Conservation (phyloP, 2,329 filamentous ascomycete genomes). For the Juglanconis oblonga region DNA sequence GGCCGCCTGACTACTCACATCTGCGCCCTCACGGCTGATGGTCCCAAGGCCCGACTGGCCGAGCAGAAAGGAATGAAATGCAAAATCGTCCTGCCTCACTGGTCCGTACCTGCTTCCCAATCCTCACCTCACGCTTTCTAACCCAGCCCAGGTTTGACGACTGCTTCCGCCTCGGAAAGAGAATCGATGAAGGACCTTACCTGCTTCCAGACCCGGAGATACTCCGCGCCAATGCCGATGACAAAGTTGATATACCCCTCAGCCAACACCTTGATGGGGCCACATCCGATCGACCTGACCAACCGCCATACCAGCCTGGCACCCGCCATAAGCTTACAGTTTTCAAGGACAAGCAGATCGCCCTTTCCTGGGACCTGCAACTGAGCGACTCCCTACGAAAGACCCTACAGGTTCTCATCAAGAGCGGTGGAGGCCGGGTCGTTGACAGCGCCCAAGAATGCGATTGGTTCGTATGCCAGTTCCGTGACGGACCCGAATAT, state of each 20-base stretch:
- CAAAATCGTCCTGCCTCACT: constrained; percentile 90
- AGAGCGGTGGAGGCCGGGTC: constrained; percentile 66
- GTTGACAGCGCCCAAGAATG: constrained; percentile 65
- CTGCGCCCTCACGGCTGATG: constrained; percentile 74
- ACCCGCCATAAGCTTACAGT: constrained; percentile 60
- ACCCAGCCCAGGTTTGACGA: constrained; percentile 75
- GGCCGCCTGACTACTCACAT: constrained; percentile 81
- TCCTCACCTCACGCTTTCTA: background rate
- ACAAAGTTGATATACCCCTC: constrained; percentile 52
- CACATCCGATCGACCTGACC: constrained; percentile 44
- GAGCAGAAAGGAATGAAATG: constrained; percentile 63
- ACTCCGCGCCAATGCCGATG: constrained; percentile 56
- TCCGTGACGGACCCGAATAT: constrained; percentile 78
- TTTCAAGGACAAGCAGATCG: constrained; percentile 74
- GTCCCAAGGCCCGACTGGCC: constrained; percentile 66
- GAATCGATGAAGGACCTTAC: constrained; percentile 87
- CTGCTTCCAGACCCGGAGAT: constrained; percentile 82
- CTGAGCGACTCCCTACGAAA: constrained; percentile 64
- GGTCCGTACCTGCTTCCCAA: constrained; percentile 49
- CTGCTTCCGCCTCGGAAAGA: constrained; percentile 86
- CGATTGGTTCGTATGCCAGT: constrained; percentile 84
- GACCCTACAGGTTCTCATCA: constrained; percentile 70
- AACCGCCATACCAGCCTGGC: constrained; percentile 29
- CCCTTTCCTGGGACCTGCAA: constrained; percentile 71
- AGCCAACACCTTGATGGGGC: constrained; percentile 67